phyloP scores from a whole-genome alignment of 345 rosid species.

The Populus davidiana region DNA sequence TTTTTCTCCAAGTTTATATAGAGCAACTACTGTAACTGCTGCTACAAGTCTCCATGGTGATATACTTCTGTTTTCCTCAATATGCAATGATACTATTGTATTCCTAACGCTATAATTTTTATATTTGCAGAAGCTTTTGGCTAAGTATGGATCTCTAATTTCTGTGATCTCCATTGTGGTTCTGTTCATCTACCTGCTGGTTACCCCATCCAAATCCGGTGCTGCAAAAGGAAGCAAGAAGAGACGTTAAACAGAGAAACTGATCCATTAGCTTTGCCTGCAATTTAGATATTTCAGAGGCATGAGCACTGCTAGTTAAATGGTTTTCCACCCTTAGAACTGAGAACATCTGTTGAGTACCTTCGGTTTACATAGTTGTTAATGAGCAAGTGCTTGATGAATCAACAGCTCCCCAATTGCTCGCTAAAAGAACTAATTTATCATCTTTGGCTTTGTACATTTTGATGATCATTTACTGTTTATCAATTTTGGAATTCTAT shows the following conservation, averaged over 20 bases:
- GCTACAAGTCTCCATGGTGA: neutral
- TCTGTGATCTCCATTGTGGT: slow-evolving; percentile 74
- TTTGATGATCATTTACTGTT: neutral
- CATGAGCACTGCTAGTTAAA: slow-evolving; percentile 2
- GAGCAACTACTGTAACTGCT: neutral
- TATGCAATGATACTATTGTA: neutral
- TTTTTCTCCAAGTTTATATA: neutral
- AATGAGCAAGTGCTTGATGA: slow-evolving; percentile 2
- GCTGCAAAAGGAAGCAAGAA: slow-evolving; percentile 74
- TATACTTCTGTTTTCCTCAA: neutral
- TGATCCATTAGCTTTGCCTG: neutral
- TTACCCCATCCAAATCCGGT: slow-evolving; percentile 65
- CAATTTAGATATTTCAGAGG: neutral
- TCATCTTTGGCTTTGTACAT: slow-evolving; percentile 4
- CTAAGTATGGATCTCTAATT: slow-evolving; percentile 74
- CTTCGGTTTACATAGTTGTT: neutral
- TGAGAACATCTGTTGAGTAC: slow-evolving; percentile 8
- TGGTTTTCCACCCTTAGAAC: neutral
- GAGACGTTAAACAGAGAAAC: slow-evolving; percentile 47
- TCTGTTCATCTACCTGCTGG: slow-evolving; percentile 63
- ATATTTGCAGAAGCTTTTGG: slow-evolving; percentile 70
- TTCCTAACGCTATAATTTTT: neutral
- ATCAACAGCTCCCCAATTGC: slow-evolving; percentile 4
- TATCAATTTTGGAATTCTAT: slow-evolving; percentile 14
- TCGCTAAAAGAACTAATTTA: neutral